Evolutionary conservation across 352 stramenopile species (phyloP).

Genomic region (Aphanomyces astaci): DNA sequence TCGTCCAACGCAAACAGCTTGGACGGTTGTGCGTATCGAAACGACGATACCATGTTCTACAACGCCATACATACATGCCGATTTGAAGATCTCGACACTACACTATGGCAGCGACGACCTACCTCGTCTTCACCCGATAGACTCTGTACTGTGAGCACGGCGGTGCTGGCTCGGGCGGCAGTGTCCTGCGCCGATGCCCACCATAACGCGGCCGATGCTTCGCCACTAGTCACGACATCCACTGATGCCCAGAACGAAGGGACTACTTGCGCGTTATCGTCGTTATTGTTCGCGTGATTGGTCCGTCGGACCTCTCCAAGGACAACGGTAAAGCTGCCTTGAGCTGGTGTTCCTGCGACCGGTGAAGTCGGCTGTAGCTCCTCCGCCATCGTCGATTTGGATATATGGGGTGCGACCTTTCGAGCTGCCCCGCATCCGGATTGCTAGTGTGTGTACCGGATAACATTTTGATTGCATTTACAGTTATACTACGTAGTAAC

Average conservation of each 20-base stretch:
- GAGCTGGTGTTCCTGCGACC: too few relatives aligned
- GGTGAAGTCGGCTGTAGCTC: too few relatives aligned
- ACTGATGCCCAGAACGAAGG: constrained; percentile 3
- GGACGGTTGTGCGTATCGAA: constrained; percentile 8
- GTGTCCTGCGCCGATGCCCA: background rate
- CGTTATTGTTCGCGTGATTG: background rate
- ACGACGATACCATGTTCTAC: too few relatives aligned
- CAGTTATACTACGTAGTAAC: too few relatives aligned
- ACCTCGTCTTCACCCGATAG: background rate
- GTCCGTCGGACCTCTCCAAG: background rate
- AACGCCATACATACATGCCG: too few relatives aligned
- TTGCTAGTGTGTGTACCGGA: too few relatives aligned
- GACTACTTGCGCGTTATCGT: background rate
- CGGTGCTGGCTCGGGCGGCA: background rate
- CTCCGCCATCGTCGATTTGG: too few relatives aligned
- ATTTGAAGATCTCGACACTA: background rate
- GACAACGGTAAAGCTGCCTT: constrained; percentile 13
- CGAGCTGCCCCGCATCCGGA: too few relatives aligned
- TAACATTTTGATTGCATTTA: too few relatives aligned
- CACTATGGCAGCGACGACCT: background rate
- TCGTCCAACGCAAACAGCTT: background rate
- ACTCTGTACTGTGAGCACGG: background rate
- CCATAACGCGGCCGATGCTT: background rate
- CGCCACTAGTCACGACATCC: background rate
- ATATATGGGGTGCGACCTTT: too few relatives aligned